phyloP scores from a whole-genome alignment of 2,329 filamentous ascomycete genomes.

The Scytalidium lignicola region DNA sequence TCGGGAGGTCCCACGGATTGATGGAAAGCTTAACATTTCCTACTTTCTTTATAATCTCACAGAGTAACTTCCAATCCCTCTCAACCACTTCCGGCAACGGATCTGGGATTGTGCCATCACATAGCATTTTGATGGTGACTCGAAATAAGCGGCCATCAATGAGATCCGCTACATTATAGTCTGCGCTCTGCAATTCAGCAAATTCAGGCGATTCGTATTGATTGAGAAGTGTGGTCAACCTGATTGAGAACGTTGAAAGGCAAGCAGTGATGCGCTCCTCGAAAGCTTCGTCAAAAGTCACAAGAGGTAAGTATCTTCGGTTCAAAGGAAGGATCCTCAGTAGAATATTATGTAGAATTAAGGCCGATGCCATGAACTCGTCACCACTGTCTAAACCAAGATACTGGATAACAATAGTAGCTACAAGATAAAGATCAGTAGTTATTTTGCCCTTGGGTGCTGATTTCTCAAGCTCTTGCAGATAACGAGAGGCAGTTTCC shows the following conservation, averaged over 20 bases:
- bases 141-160: slow-evolving; percentile 47
- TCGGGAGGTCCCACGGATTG: slow-evolving; percentile 2
- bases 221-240: slow-evolving; percentile 33
- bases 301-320: slow-evolving; percentile 30
- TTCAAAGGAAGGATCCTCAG: slow-evolving; percentile 35
- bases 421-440: too few relatives aligned
- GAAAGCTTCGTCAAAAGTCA: slow-evolving; percentile 27
- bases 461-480: too few relatives aligned
- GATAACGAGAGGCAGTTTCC: too few relatives aligned
- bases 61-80: slow-evolving; percentile 20
- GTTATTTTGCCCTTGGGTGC: too few relatives aligned
- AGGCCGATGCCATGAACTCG: slow-evolving; percentile 28
- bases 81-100: slow-evolving; percentile 11
- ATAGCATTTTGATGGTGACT: slow-evolving; percentile 22
- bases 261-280: slow-evolving; percentile 32
- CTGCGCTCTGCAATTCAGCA: too few relatives aligned
- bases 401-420: too few relatives aligned
- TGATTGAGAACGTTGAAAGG: slow-evolving; percentile 31
- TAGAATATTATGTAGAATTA: slow-evolving; percentile 38
- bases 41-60: slow-evolving; percentile 24
- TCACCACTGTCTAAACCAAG: slow-evolving; percentile 8
- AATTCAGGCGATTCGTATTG: too few relatives aligned
- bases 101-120: slow-evolving; percentile 12
- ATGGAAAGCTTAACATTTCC: slow-evolving; percentile 27
- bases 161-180: too few relatives aligned